Base-by-base conservation (phyloP, 2,329 filamentous ascomycete genomes). In the Penicillium sp. region DNA sequence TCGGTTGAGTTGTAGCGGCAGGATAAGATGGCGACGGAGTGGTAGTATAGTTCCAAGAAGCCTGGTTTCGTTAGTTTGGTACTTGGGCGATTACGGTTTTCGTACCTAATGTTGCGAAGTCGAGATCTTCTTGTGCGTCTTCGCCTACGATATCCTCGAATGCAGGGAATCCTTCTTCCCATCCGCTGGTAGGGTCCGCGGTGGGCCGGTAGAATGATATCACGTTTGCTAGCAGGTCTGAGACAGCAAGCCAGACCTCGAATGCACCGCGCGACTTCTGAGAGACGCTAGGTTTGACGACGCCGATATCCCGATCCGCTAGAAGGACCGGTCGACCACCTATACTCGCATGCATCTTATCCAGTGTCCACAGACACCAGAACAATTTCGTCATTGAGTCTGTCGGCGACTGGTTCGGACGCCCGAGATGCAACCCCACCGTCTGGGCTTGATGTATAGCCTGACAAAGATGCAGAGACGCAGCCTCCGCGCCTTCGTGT, bases 21-120 rank as follows among this genome's bases (percentile, higher is more conserved):
- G 3, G 82, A 83, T 2, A 83, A 72, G 62, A 85, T 83, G 34
- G 80, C 81, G 48, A 83, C 80, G 21, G 79, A 77, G 61, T 84
- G 79, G 55, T 85, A 84, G 65, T 80, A 83, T 2, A 85, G 67
- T 53, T 84, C 83, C 7, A 85, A 67, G 5, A 83, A 73, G 13
- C 75, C 78, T 47, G 9, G 24, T 29, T 8, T 32, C 21, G 50
- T 58, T 49, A 50, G 51, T 51, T 44, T 11, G 42, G 24, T 34
- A 21, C 2, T 4, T 10, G 10, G 40, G 4, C n/a, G 14, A 10
- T 14, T 8, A 1, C 40, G 16, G 14, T 4, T 40, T 49, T 45
- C 60, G 29, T 53, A 71, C 69, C 64, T 11, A 72, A 57, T 34
- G 67, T 71, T 34, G 60, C 49, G 57, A 65, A 67, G 29, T 72